Evolutionary conservation across 2,329 filamentous ascomycete species (phyloP), one percentile per base, ranked within the genome.

Genomic region (Pseudocercospora cruenta): DNA sequence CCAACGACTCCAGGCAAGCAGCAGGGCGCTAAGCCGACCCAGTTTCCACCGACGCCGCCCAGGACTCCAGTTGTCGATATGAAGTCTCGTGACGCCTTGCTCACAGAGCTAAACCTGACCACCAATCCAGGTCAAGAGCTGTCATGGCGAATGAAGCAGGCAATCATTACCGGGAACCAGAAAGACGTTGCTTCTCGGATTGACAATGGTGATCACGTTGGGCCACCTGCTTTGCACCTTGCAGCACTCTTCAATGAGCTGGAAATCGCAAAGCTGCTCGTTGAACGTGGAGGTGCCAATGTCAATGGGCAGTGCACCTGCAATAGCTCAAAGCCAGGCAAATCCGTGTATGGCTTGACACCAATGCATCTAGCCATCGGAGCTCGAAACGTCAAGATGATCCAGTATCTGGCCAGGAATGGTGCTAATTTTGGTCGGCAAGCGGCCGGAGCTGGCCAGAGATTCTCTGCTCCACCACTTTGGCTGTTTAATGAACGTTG

Each of bases 361-460:
- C 60, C 64, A 6, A 63, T 67, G 64, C 64, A 67, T 53, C 39
- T 60, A 14, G 64, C 64, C 14, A 49, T 63, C 16, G 64, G 64
- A 12, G 60, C 64, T 14, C 60, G 63, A 31, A 45, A 67, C 22
- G 14, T 31, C 16, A n/a, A 31, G 10, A 63, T 67, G 64, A 60
- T 63, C 39, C 43, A 45, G 22, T 61, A 63, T 3, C 64, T 67
- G 12, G 19, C 21, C 19, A 19, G 14, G 24, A 26, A 60, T 6
- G 55, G 60, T 19, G 64, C 31, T 10, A 26, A 22, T 12, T 60
- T 60, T 22, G 26, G 28, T 8, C 54, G 64, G 14, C 64, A 22
- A 14, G 16, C 24, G 4, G 39, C 36, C 4, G 39, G 26, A 9
- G 55, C 14, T 54, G 47, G 39, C 21, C 28, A 55, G 14, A 63